A percentile compares a stretch with the other conserved stretches of the same genome.
These are phyloP conservation scores for Hyaloscypha finlandica DNA, from an alignment of 495 filamentous ascomycete genomes.

Conservation along the genomic window DNA sequence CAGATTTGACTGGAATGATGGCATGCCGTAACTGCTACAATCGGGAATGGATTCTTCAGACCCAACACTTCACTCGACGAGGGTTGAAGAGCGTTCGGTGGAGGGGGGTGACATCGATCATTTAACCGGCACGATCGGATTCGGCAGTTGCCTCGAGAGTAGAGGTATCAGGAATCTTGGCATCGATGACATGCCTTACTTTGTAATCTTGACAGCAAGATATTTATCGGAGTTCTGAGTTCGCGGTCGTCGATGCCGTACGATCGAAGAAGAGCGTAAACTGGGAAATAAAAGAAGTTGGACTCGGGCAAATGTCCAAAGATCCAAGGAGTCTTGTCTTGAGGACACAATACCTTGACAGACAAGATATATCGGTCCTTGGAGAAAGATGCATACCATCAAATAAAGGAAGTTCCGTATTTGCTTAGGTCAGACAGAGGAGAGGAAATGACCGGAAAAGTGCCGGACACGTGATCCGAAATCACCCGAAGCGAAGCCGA, in stretches of 20 bases:
- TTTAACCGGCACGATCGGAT: too few species aligned
- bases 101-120: background rate
- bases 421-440: background rate
- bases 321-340: background rate
- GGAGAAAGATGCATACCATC: background rate
- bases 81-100: background rate
- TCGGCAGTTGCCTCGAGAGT: too few species aligned
- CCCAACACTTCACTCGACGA: background rate
- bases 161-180: too few species aligned
- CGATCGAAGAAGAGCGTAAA: background rate
- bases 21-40: background rate
- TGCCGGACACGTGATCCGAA: background rate
- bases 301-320: background rate
- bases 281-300: background rate
- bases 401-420: background rate
- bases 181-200: too few species aligned
- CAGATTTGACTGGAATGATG: background rate
- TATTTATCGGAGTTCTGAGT: background rate
- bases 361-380: background rate
- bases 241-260: background rate
- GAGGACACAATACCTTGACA: background rate
- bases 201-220: background rate
- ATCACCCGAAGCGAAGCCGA: background rate
- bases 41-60: background rate
- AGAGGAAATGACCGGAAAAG: background rate